Evolutionary conservation across 2,329 filamentous ascomycete species (phyloP).

Genomic region (Calonectria multiphialidica): DNA sequence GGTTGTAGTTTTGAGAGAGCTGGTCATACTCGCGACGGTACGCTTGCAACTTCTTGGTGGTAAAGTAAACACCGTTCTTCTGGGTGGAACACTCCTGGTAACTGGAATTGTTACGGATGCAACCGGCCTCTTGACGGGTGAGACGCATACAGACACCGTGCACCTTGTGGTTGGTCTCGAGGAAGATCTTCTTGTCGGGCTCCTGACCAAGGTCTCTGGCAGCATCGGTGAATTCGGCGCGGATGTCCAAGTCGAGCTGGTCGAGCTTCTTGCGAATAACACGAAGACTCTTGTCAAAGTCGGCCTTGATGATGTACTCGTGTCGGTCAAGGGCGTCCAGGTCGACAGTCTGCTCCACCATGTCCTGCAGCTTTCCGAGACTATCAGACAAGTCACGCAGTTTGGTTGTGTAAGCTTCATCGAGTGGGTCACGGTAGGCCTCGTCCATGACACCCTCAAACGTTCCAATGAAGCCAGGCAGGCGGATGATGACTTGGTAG

Average conservation of each 20-base stretch:
- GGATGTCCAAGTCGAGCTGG: constrained; percentile 84
- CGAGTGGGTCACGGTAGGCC: constrained; percentile 87
- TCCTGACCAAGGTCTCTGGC: constrained; percentile 89
- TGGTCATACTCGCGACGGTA: constrained; percentile 94
- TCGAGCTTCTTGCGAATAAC: constrained; percentile 94
- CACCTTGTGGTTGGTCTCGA: constrained; percentile 90
- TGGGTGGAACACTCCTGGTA: constrained; percentile 98
- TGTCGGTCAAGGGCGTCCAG: constrained; percentile 95
- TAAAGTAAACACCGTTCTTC: constrained; percentile 99
- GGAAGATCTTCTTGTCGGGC: constrained; percentile 97
- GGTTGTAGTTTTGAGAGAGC: constrained; percentile 92
- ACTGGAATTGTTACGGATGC: constrained; percentile 89
- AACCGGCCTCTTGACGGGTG: constrained; percentile 90
- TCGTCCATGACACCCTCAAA: constrained; percentile 97
- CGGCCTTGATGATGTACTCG: constrained; percentile 98
- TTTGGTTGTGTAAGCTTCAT: constrained; percentile 88
- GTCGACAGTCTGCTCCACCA: constrained; percentile 99
- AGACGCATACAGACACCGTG: constrained; percentile 98
- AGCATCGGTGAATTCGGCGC: constrained; percentile 81
- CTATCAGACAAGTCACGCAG: constrained; percentile 81
- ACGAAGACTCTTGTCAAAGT: constrained; percentile 90
- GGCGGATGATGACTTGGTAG: constrained; percentile 92
- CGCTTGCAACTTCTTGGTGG: constrained; percentile 83
- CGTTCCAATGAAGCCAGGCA: constrained; percentile 90
- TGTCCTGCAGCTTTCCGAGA: constrained; percentile 89